Evolutionary conservation across 108 stramenopile genomes (phyloP), one percentile per base, ranked within the genome.

Genomic region (Skeletonema costatum): DNA sequence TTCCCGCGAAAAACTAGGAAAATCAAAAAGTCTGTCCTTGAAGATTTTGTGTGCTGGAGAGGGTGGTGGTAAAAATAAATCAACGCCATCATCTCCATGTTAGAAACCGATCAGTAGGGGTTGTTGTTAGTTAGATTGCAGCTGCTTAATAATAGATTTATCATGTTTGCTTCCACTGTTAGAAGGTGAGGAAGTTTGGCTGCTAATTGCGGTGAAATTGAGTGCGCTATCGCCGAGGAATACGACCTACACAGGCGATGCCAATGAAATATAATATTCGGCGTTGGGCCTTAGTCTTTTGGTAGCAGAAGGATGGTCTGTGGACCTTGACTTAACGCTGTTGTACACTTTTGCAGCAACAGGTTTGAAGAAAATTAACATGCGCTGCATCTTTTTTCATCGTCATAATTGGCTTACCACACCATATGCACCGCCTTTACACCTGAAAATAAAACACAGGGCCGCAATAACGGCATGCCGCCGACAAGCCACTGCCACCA

Each of bases 101-200:
- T 25, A 9, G 25, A 56, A 56, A 21, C 21, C 21, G 25, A 56
- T 25, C 53, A 56, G 25, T 56, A 56, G 53, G 53, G 53, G 53
- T 21, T 21, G 7, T 25, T 25, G 19, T 56, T 56, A 56, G 53
- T 56, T 29, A 25, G 17, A 29, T 56, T 25, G 0, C 9, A 25
- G 3, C 25, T 56, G 53, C 64, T 63, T 63, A 25, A 13, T 16
- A 67, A 32, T 42, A 67, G 66, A 29, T 10, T 38, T 30, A 21
- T 41, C 70, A 71, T 71, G 70, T 51, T 71, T 29, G 70, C 70
- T 61, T 60, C 70, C n/a, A 60, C 70, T 39, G 39, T 61, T 46
- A 59, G 70, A 61, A 71, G 70, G 70, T 71, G 39, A 71, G 70
- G 31, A 39, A 41, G 12, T 30, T 71, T 8, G 39, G 39, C 60